Evolutionary conservation across 2,329 filamentous ascomycete species (phyloP).

Genomic region (Coccinonectria pachysandricola): DNA sequence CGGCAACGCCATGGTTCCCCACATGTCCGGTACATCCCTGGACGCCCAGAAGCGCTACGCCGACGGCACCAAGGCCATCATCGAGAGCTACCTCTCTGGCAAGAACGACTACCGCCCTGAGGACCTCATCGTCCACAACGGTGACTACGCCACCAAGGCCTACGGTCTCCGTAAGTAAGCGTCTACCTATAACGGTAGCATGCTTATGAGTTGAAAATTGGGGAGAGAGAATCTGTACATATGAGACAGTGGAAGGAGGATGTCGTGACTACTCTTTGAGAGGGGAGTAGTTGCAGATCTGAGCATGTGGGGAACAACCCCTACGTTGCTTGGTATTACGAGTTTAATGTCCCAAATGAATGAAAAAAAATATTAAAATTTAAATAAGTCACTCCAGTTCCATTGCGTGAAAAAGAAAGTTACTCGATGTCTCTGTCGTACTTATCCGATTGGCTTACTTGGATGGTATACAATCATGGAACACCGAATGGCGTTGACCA

Average conservation of each 20-base stretch:
- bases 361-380: constrained; percentile 1
- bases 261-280: no score
- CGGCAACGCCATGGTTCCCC: constrained; percentile 96
- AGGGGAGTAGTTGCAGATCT: no score
- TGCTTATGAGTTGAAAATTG: no score
- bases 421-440: no score
- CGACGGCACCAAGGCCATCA: constrained; percentile 76
- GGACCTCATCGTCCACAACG: constrained; percentile 82
- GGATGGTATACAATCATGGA: no score
- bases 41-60: constrained; percentile 93
- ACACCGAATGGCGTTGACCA: no score
- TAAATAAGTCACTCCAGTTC: constrained; percentile 1
- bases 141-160: constrained; percentile 90
- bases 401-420: no score
- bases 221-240: constrained; percentile 24
- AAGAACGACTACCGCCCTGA: constrained; percentile 78
- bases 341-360: constrained; percentile 1
- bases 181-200: no score
- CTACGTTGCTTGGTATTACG: no score
- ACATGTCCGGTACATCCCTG: constrained; percentile 98
- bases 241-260: not conserved
- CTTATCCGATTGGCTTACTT: no score
- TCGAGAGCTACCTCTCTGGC: constrained; percentile 83
- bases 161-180: constrained; percentile 72
- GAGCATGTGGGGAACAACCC: no score